phyloP scores from a whole-genome alignment of 768 basidiomycete species.

The Cubamyces lactineus region DNA sequence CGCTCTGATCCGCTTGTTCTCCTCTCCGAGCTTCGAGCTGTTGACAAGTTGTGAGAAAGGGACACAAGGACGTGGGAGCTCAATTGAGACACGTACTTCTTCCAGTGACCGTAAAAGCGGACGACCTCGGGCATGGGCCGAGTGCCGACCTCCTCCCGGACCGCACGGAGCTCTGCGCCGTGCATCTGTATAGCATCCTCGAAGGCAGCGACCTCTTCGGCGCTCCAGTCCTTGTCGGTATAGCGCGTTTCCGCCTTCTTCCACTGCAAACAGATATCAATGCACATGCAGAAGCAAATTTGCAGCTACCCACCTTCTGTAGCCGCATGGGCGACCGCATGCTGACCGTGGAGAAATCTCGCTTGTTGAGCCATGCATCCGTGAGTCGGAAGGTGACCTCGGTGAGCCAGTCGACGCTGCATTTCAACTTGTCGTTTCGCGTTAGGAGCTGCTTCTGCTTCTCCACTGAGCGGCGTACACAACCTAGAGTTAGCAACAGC shows the following conservation, averaged over 20 bases:
- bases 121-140: slow-evolving; percentile 78
- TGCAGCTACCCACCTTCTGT: slow-evolving; percentile 59
- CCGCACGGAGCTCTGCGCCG: slow-evolving; percentile 79
- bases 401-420: slow-evolving; percentile 80
- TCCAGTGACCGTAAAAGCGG: slow-evolving; percentile 85
- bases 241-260: slow-evolving; percentile 67
- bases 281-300: slow-evolving; percentile 3
- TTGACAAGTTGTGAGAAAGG: slow-evolving; percentile 15
- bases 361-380: slow-evolving; percentile 60
- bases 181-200: slow-evolving; percentile 74
- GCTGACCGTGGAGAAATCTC: slow-evolving; percentile 61
- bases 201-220: slow-evolving; percentile 71
- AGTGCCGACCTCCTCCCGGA: slow-evolving; percentile 72
- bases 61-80: not conserved
- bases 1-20: slow-evolving; percentile 55
- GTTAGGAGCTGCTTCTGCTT: slow-evolving; percentile 61
- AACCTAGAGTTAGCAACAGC: not conserved
- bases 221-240: slow-evolving; percentile 71
- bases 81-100: slow-evolving; percentile 56
- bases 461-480: slow-evolving; percentile 53
- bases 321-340: slow-evolving; percentile 59
- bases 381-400: slow-evolving; percentile 76
- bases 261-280: slow-evolving; percentile 54
- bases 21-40: slow-evolving; percentile 71
- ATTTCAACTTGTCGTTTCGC: slow-evolving; percentile 52